These are phyloP conservation scores for Rubia tinctorum DNA, from an alignment of 305 asterid genomes.

Conservation along the genomic window DNA sequence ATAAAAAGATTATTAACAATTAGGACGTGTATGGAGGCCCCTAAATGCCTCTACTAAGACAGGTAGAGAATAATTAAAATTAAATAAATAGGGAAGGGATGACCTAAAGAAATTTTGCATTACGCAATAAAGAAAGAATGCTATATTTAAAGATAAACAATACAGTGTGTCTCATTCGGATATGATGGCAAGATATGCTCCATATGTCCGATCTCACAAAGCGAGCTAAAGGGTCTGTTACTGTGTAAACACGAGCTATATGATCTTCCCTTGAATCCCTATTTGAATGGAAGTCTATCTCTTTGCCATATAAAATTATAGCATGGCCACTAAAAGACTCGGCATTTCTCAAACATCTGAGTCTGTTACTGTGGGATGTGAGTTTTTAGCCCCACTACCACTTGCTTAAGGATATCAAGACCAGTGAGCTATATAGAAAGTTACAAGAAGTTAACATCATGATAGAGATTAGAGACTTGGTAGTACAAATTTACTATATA, in stretches of 20 bases:
- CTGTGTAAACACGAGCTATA: background rate
- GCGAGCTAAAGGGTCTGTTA: background rate
- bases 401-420: background rate
- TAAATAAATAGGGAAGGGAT: background rate
- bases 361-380: too few relatives aligned
- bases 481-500: background rate
- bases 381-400: background rate
- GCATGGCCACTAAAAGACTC: too few relatives aligned
- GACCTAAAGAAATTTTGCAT: background rate
- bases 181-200: background rate
- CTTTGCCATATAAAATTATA: background rate
- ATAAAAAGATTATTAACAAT: too few relatives aligned
- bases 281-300: background rate
- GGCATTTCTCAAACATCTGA: too few relatives aligned
- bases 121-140: background rate
- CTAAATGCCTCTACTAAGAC: background rate
- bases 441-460: background rate
- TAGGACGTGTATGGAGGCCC: background rate
- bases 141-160: too few relatives aligned
- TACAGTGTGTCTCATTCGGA: background rate
- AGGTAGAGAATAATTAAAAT: background rate
- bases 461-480: slow-evolving; percentile 3
- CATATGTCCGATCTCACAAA: background rate
- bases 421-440: background rate
- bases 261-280: background rate